Evolutionary conservation across 805 yeast genomes (phyloP).

Genomic region (Teunomyces barrocoloradensis): DNA sequence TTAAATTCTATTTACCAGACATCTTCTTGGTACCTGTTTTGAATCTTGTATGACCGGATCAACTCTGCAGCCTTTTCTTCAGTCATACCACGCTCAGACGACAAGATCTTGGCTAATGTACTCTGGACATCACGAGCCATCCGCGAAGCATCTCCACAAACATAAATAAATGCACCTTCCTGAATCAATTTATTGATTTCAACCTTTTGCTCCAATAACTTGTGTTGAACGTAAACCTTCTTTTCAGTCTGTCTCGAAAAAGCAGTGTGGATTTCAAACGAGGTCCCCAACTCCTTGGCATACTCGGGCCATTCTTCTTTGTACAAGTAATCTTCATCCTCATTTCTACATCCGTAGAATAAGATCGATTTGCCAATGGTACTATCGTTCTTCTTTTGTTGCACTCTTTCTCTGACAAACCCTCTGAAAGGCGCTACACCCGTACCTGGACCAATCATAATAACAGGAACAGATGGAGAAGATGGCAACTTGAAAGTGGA

Average conservation of each 20-base stretch:
- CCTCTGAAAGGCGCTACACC: constrained; percentile 99
- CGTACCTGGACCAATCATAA: constrained; percentile 97
- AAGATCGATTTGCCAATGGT: constrained; percentile 67
- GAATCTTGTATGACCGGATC: constrained; percentile 73
- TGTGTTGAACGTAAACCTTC: constrained; percentile 84
- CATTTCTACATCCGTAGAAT: constrained; percentile 84
- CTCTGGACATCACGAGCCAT: constrained; percentile 94
- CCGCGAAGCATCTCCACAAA: constrained; percentile 93
- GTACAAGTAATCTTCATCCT: constrained; percentile 79
- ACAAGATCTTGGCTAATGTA: constrained; percentile 61
- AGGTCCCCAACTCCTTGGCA: constrained; percentile 54
- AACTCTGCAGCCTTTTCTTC: constrained; percentile 71
- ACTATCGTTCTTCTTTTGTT: constrained; percentile 36
- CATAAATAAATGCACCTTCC: constrained; percentile 83
- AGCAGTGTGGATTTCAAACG: constrained; percentile 75
- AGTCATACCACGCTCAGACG: constrained; percentile 59
- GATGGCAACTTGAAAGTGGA: constrained; percentile 93
- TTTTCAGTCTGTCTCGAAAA: constrained; percentile 70
- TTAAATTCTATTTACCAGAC: constrained; percentile 65
- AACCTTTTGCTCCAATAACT: constrained; percentile 51
- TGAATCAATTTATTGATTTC: constrained; percentile 53
- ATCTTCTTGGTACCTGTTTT: constrained; percentile 94
- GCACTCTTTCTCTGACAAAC: constrained; percentile 82
- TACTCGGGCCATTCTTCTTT: constrained; percentile 87
- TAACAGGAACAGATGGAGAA: constrained; percentile 77